These are phyloP conservation scores for Phytophthora citrophthora DNA, from an alignment of 352 stramenopile species.

Conservation along the genomic window DNA sequence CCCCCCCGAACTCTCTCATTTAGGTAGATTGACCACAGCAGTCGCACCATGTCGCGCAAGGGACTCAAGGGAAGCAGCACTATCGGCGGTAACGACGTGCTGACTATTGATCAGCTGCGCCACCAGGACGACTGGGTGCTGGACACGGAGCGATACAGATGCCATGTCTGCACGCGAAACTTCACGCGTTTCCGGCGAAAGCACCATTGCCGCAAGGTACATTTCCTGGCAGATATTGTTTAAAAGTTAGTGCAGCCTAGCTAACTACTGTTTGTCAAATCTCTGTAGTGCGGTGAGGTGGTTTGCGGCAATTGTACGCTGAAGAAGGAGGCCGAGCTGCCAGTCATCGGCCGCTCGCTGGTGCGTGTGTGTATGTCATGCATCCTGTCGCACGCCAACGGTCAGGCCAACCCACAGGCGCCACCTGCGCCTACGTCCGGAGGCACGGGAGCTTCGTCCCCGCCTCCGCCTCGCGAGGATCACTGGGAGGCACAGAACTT, in stretches of 20 bases:
- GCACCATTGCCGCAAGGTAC: constrained; percentile 89
- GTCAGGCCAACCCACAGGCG: constrained; percentile 76
- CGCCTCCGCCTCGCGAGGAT: constrained; percentile 53
- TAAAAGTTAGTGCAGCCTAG: not conserved
- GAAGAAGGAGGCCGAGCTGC: constrained; percentile 88
- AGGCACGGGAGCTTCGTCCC: constrained; percentile 41
- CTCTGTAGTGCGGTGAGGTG: constrained; percentile 82
- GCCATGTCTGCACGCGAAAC: constrained; percentile 90
- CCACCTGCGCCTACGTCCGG: constrained; percentile 50
- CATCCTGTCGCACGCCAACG: constrained; percentile 86
- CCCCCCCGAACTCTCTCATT: constrained; percentile 3
- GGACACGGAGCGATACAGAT: constrained; percentile 88
- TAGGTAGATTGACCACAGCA: constrained; percentile 22
- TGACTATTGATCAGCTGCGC: constrained; percentile 88
- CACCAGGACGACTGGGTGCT: constrained; percentile 91
- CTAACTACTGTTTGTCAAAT: constrained; percentile 8
- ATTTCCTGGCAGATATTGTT: not conserved
- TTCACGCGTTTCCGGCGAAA: constrained; percentile 90
- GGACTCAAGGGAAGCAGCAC: constrained; percentile 70
- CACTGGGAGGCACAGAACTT: constrained; percentile 84
- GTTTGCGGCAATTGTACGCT: constrained; percentile 89
- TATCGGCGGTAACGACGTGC: constrained; percentile 85
- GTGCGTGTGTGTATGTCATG: constrained; percentile 91
- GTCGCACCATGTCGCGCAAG: constrained; percentile 66
- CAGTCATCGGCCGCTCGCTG: constrained; percentile 83